Percentiles rank a stretch among this genome's conserved stretches.
These are phyloP conservation scores for Zygoascus tannicola DNA, from an alignment of 805 yeast species.

Conservation along the genomic window DNA sequence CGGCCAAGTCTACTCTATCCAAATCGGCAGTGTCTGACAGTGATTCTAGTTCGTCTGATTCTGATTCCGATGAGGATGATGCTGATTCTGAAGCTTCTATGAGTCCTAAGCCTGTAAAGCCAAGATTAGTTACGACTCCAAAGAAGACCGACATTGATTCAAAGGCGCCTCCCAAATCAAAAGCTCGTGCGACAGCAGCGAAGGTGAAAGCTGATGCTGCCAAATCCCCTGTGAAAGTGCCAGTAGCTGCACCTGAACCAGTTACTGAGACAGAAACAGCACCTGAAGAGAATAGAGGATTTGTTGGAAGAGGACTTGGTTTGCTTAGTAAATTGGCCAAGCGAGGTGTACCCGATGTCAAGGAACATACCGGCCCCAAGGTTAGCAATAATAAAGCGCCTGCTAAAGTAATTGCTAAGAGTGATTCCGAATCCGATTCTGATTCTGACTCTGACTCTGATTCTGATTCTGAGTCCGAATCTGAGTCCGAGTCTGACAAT, in stretches of 20 bases:
- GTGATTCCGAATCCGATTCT: constrained; percentile 2
- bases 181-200: neutral
- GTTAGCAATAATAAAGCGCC: neutral
- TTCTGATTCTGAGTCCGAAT: constrained; percentile 12
- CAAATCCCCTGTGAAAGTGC: neutral
- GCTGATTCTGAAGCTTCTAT: constrained; percentile 7
- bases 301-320: neutral
- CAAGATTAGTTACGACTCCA: constrained; percentile 3
- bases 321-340: constrained; percentile 4
- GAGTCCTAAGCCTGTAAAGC: constrained; percentile 12
- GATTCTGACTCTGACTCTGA: constrained; percentile 8
- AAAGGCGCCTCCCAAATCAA: neutral
- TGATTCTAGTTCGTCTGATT: constrained; percentile 3
- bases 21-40: neutral
- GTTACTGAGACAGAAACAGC: neutral
- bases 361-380: constrained; percentile 2
- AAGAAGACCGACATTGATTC: neutral
- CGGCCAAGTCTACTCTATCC: neutral
- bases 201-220: neutral
- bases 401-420: neutral
- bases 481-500: constrained; percentile 7
- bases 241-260: neutral
- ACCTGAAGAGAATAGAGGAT: neutral
- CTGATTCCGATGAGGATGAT: constrained; percentile 6
- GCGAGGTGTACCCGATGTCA: constrained; percentile 7